Conservation (phyloP, 768 basidiomycete genomes). For the Kwoniella sp. region DNA sequence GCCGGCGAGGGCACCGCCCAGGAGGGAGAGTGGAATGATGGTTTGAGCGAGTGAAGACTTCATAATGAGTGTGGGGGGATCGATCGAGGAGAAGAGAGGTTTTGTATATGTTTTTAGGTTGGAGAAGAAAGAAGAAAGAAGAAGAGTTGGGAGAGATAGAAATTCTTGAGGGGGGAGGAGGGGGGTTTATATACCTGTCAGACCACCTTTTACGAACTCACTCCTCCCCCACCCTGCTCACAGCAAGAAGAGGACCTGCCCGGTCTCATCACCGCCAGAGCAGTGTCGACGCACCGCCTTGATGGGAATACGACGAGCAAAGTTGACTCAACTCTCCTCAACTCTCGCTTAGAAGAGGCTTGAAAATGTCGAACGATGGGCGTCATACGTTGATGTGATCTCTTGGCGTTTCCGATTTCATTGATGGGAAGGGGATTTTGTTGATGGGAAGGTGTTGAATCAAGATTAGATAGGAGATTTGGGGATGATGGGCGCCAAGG, state of each 20-base stretch:
- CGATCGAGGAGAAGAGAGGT: neutral
- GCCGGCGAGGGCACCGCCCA: conserved; percentile 11
- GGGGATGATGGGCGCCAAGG: neutral
- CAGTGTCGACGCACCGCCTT: neutral
- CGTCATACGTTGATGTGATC: neutral
- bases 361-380: neutral
- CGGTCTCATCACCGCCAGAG: neutral
- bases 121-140: conserved; percentile 11
- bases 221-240: neutral
- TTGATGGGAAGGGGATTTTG: neutral
- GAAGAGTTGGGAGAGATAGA: conserved; percentile 10
- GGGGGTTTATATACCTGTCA: conserved; percentile 22
- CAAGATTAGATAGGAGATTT: neutral
- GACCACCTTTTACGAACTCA: neutral
- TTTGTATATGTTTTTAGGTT: neutral
- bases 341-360: neutral
- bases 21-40: conserved; percentile 15
- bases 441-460: no score
- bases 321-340: neutral
- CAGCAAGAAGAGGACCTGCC: neutral
- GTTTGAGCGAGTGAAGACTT: conserved; percentile 6
- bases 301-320: neutral
- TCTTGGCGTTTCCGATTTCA: neutral
- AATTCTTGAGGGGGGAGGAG: conserved; percentile 1
- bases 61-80: conserved; percentile 4